These are phyloP conservation scores for Delonix regia DNA, from an alignment of 306 rosid genomes.

Conservation along the genomic window DNA sequence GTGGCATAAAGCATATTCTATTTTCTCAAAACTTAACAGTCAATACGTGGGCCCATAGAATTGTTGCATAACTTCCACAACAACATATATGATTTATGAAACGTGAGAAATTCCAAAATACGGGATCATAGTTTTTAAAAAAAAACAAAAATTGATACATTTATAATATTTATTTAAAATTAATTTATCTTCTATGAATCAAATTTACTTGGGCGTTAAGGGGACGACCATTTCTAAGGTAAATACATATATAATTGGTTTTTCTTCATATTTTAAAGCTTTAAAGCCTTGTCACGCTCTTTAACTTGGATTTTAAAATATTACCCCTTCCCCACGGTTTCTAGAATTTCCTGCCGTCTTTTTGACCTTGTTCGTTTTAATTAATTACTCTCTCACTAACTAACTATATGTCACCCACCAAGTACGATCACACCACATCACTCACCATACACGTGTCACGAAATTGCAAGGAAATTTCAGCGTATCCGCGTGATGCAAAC, in stretches of 20 bases:
- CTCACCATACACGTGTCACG: not conserved
- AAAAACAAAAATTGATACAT: no score
- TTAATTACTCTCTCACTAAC: not conserved
- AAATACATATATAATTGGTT: not conserved
- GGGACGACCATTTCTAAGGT: not conserved
- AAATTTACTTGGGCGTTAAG: not conserved
- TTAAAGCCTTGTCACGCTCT: not conserved
- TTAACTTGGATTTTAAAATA: not conserved
- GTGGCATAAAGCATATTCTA: no score
- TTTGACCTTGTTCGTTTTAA: not conserved
- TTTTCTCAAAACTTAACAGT: no score
- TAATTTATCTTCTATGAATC: no score
- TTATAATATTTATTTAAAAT: no score
- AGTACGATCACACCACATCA: not conserved
- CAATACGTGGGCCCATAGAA: no score
- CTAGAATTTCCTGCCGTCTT: not conserved
- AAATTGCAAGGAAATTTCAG: not conserved
- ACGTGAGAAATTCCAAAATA: no score
- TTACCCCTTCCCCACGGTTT: not conserved
- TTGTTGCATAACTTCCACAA: no score
- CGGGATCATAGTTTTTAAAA: no score
- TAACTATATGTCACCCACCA: conserved; percentile 3
- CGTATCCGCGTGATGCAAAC: not conserved
- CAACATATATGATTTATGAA: no score
- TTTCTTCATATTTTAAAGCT: not conserved